phyloP scores from a whole-genome alignment of 345 rosid species.

The Schrenkiella parvula region DNA sequence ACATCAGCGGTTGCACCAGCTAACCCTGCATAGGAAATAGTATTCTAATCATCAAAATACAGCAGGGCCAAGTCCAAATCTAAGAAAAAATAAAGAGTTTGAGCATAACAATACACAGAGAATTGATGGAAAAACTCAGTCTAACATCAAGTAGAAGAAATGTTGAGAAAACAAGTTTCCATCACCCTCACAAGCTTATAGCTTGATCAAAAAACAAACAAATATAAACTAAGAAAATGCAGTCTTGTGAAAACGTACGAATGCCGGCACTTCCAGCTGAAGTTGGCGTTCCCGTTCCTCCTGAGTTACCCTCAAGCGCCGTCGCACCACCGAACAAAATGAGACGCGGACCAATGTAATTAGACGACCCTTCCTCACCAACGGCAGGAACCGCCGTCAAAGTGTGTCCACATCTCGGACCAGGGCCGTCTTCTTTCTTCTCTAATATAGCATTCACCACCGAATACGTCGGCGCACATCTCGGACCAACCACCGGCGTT shows the following conservation, averaged over 20 bases:
- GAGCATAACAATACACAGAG: not conserved
- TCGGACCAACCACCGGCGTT: constrained; percentile 63
- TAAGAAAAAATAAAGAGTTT: not conserved
- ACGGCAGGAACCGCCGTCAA: constrained; percentile 90
- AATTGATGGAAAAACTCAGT: not conserved
- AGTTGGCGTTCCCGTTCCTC: constrained; percentile 80
- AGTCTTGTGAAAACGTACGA: constrained; percentile 44
- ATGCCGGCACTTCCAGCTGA: constrained; percentile 98
- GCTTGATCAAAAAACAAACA: not conserved
- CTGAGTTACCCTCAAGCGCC: constrained; percentile 93
- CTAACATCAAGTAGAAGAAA: not conserved
- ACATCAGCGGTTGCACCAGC: constrained; percentile 99
- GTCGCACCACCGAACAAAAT: constrained; percentile 97
- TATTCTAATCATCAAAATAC: not conserved
- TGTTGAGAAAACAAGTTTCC: not conserved
- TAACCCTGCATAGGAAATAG: constrained; percentile 58
- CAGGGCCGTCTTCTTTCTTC: constrained; percentile 94
- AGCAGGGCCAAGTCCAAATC: not conserved
- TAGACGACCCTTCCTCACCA: constrained; percentile 84
- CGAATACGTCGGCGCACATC: constrained; percentile 85
- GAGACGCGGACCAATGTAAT: constrained; percentile 82
- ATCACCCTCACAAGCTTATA: not conserved
- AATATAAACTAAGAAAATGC: not conserved
- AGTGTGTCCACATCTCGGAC: constrained; percentile 97
- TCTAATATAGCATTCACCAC: constrained; percentile 75